A percentile compares a stretch with the other conserved stretches of the same genome.
phyloP scores from a whole-genome alignment of 2,329 filamentous ascomycete species.

The Claviceps sp. region DNA sequence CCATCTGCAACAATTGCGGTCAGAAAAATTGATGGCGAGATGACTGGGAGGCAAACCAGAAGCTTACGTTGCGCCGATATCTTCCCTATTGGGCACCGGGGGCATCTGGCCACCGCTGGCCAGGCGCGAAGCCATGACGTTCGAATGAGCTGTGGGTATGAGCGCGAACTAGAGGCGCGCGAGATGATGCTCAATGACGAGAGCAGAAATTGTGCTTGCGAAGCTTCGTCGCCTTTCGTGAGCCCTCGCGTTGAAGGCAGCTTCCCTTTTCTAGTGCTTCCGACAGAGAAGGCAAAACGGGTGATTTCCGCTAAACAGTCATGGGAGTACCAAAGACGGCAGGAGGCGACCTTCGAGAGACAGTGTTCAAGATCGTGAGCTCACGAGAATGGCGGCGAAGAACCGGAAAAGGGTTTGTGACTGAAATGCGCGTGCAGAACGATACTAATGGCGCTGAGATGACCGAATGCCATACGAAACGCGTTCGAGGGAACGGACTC shows the following conservation, averaged over 20 bases:
- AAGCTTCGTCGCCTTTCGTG: too few relatives aligned
- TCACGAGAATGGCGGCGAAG: background rate
- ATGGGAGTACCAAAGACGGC: background rate
- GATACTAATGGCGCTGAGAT: background rate
- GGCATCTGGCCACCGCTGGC: constrained; percentile 33
- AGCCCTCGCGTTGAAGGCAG: too few relatives aligned
- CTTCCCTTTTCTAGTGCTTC: background rate
- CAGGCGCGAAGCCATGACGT: constrained; percentile 22
- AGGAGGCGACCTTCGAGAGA: background rate
- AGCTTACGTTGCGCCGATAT: constrained; percentile 38
- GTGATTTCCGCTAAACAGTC: background rate
- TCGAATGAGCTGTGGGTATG: background rate
- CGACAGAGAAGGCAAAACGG: background rate
- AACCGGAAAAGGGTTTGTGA: background rate
- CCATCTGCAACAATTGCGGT: constrained; percentile 48
- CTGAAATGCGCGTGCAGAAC: background rate
- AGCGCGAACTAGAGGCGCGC: constrained; percentile 2
- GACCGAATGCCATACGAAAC: background rate
- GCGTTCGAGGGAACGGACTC: background rate
- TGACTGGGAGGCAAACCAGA: background rate
- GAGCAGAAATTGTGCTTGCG: background rate
- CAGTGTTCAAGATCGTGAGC: background rate
- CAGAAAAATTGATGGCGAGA: constrained; percentile 8
- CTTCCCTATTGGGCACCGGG: constrained; percentile 46
- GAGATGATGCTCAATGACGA: background rate